A percentile compares a stretch with the other conserved stretches of the same genome.
phyloP scores from a whole-genome alignment of 257 asterid species.

The Paulownia fortunei region DNA sequence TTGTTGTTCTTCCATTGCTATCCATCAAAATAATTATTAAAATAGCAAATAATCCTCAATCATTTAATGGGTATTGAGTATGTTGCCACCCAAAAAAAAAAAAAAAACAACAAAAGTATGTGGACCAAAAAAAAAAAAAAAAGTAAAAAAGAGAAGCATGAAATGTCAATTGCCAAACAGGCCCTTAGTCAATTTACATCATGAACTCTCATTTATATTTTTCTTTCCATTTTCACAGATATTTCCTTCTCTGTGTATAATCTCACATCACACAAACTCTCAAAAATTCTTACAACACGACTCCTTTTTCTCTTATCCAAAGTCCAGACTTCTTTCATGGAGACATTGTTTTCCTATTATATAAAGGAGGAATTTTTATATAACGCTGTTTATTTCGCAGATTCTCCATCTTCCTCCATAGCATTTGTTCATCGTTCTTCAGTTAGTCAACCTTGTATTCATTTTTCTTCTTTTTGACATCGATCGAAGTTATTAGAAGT shows the following conservation, averaged over 20 bases:
- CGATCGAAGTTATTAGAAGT: constrained; percentile 11
- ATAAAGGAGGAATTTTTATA: not conserved
- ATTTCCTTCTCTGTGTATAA: not conserved
- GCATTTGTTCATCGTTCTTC: constrained; percentile 19
- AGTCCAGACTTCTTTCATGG: constrained; percentile 1
- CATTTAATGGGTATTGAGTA: no score
- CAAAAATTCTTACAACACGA: not conserved
- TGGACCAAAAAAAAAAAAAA: no score
- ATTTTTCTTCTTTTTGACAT: not conserved
- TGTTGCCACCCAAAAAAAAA: no score
- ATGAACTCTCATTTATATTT: no score
- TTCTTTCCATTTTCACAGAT: not conserved
- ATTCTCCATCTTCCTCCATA: constrained; percentile 22
- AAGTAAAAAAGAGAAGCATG: no score
- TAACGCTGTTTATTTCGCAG: constrained; percentile 1
- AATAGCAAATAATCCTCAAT: no score
- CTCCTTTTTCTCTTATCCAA: not conserved
- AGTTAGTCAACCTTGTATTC: constrained; percentile 3
- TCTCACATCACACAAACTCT: not conserved
- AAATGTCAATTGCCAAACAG: not conserved
- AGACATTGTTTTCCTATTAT: not conserved
- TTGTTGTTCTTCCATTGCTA: no score
- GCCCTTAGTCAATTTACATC: not conserved
- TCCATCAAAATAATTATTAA: no score
- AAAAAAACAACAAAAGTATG: no score